A percentile compares a stretch with the other conserved stretches of the same genome.
phyloP scores from a whole-genome alignment of 805 yeast genomes.

The Candida awuae region DNA sequence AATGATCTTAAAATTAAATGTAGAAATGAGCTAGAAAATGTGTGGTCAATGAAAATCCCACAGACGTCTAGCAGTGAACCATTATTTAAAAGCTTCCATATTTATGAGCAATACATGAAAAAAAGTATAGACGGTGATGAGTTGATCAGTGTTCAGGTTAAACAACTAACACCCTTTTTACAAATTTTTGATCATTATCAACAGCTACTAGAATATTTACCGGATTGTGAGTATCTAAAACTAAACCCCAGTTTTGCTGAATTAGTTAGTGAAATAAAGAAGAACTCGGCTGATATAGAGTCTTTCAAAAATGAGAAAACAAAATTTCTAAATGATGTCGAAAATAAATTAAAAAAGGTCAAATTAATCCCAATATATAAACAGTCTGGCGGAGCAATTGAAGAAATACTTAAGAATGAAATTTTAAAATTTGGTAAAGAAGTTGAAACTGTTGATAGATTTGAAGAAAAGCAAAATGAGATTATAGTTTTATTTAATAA shows the following conservation, averaged over 20 bases:
- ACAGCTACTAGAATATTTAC: constrained; percentile 30
- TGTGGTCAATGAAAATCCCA: constrained; percentile 25
- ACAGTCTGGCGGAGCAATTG: constrained; percentile 26
- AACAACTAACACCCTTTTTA: constrained; percentile 40
- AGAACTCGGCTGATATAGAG: constrained; percentile 24
- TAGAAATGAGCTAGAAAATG: constrained; percentile 35
- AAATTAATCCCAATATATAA: constrained; percentile 12
- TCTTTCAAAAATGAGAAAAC: constrained; percentile 32
- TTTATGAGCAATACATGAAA: constrained; percentile 40
- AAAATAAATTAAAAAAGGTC: constrained; percentile 35
- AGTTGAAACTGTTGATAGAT: constrained; percentile 36
- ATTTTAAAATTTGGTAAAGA: constrained; percentile 45
- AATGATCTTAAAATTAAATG: constrained; percentile 35
- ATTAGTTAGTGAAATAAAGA: constrained; percentile 32
- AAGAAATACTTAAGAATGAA: constrained; percentile 32
- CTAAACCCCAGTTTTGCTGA: constrained; percentile 28
- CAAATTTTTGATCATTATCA: constrained; percentile 29
- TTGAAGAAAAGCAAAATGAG: constrained; percentile 31
- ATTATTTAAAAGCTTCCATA: constrained; percentile 33
- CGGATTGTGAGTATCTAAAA: constrained; percentile 31
- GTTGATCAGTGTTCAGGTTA: constrained; percentile 39
- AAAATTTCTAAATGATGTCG: constrained; percentile 34
- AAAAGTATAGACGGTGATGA: constrained; percentile 60
- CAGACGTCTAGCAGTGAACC: background rate
- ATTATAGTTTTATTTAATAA: constrained; percentile 21